Conservation (phyloP, 805 yeast genomes). For the Lachancea thermotolerans region DNA sequence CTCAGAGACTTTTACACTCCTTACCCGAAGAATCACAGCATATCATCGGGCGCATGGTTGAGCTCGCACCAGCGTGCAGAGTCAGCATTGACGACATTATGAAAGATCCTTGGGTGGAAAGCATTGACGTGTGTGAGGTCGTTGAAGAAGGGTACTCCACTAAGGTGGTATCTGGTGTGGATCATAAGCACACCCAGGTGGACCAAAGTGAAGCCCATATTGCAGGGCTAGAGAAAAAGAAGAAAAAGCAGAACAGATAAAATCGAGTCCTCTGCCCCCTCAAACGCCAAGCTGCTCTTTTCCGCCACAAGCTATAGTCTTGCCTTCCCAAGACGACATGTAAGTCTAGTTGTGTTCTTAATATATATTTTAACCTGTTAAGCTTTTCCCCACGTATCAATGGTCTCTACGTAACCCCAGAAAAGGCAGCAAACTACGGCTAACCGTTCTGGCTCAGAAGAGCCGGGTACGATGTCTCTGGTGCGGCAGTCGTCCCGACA, state of each 20-base stretch:
- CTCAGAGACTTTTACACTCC: conserved; percentile 61
- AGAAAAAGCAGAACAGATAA: conserved; percentile 40
- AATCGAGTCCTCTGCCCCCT: neutral
- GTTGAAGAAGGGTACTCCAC: conserved; percentile 36
- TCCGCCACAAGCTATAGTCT: no score
- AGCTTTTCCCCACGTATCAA: no score
- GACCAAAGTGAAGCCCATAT: conserved; percentile 94
- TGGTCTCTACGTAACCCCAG: no score
- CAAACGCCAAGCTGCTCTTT: neutral
- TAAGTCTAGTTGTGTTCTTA: no score
- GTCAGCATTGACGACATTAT: conserved; percentile 75
- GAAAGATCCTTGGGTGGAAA: conserved; percentile 60
- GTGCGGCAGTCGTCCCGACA: no score
- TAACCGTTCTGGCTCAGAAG: no score
- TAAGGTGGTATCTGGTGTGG: conserved; percentile 37
- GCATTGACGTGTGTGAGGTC: conserved; percentile 65
- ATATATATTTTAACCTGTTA: no score
- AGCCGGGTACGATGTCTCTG: no score
- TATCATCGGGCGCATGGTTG: conserved; percentile 70
- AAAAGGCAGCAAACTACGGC: no score
- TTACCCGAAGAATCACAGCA: conserved; percentile 63
- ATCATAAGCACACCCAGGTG: conserved; percentile 81
- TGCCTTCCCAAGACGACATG: no score
- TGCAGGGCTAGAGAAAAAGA: conserved; percentile 84
- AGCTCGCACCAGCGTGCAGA: conserved; percentile 79